A percentile compares a stretch with the other conserved stretches of the same genome.
These are phyloP conservation scores for Yamadazyma atmosphaerica DNA, from an alignment of 1,139 yeast genomes.

Conservation along the genomic window DNA sequence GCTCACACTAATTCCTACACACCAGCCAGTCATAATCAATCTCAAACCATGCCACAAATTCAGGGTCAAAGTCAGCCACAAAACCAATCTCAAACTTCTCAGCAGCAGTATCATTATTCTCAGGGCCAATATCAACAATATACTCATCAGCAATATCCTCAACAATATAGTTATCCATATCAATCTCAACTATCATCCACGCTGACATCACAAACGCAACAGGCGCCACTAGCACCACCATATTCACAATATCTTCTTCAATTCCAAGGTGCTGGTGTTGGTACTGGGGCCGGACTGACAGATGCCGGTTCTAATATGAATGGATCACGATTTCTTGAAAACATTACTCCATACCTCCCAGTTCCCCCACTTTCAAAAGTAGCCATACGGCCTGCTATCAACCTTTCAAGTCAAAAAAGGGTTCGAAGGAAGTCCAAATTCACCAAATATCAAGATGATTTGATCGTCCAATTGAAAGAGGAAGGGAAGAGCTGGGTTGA, in stretches of 20 bases:
- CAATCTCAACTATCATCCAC: too few relatives aligned
- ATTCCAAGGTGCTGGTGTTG: neutral
- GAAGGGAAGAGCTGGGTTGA: conserved; percentile 74
- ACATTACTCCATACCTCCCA: conserved; percentile 26
- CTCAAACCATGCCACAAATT: conserved; percentile 8
- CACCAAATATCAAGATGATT: conserved; percentile 64
- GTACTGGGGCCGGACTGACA: too few relatives aligned
- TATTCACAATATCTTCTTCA: conserved; percentile 21
- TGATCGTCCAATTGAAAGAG: conserved; percentile 61
- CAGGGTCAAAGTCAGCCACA: conserved; percentile 11
- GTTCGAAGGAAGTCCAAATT: conserved; percentile 66
- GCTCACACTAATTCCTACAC: neutral
- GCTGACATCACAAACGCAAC: conserved; percentile 23
- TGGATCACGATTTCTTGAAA: conserved; percentile 10
- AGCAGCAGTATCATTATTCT: conserved; percentile 15
- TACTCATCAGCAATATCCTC: conserved; percentile 17
- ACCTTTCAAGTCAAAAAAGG: conserved; percentile 40
- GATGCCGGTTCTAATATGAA: neutral
- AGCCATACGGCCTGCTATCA: conserved; percentile 32
- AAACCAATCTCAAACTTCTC: conserved; percentile 15
- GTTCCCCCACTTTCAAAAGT: conserved; percentile 38
- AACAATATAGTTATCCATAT: neutral
- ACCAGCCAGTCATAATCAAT: neutral
- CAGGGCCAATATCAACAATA: conserved; percentile 15
- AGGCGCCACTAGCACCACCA: conserved; percentile 20